Evolutionary conservation across 805 yeast species (phyloP).

Genomic region (Candida easanensis): DNA sequence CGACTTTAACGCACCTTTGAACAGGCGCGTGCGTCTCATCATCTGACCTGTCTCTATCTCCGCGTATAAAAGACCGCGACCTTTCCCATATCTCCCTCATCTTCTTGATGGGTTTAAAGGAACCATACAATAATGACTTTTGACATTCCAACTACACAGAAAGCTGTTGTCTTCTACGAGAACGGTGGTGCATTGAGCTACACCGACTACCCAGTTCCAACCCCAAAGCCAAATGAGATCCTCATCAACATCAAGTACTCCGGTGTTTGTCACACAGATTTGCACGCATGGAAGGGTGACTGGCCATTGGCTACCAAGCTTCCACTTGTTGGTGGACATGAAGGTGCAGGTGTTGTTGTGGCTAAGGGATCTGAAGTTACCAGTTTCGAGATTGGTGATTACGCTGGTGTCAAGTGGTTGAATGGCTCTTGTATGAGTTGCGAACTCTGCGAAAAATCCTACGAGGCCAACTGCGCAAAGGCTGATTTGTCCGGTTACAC

Average conservation of each 20-base stretch:
- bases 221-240: conserved; percentile 53
- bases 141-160: conserved; percentile 42
- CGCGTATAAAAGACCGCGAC: too few relatives aligned
- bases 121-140: conserved; percentile 3
- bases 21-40: too few relatives aligned
- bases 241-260: conserved; percentile 57
- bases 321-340: conserved; percentile 70
- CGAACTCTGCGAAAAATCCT: conserved; percentile 56
- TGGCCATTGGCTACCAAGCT: conserved; percentile 57
- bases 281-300: conserved; percentile 57
- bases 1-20: too few relatives aligned
- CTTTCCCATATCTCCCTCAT: neutral
- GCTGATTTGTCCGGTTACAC: conserved; percentile 75
- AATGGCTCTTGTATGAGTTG: conserved; percentile 64
- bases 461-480: conserved; percentile 63
- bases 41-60: too few relatives aligned
- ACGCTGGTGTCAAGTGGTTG: conserved; percentile 68
- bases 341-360: conserved; percentile 70
- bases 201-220: conserved; percentile 52
- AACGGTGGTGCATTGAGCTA: conserved; percentile 45
- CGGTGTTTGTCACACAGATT: conserved; percentile 64
- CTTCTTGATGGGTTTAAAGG: neutral
- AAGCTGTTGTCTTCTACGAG: conserved; percentile 48
- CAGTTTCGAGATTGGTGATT: conserved; percentile 61
- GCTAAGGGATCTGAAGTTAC: conserved; percentile 57